Evolutionary conservation across 768 basidiomycete genomes (phyloP), one percentile per base, ranked within the genome.

Genomic region (Pisolithus albus): DNA sequence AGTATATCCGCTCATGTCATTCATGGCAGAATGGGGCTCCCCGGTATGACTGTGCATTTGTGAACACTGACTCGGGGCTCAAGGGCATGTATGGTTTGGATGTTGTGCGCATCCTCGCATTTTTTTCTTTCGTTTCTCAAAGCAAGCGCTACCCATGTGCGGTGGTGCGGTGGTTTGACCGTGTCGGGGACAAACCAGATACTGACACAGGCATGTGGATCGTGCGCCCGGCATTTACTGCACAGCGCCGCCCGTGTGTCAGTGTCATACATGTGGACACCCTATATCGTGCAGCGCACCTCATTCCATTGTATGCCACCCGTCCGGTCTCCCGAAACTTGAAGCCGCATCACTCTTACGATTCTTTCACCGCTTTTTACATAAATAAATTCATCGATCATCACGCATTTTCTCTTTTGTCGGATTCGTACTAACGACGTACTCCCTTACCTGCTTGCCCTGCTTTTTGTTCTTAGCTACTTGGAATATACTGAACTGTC

Each of bases 151-250:
- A 63, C 52, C 59, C 63, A 16, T 67, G 61, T 49, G 64, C 64
- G 4, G 52, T 67, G 0, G 55, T 67, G 4, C 50, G 61, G 5
- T 67, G 65, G 63, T 64, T 62, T 46, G 56, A 56, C n/a, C 47
- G 32, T 10, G 45, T 55, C 7, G 60, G 58, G 1, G 18, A 54
- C 2, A 40, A 36, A 1, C 61, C 56, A 3, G 61, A 64, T 42
- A 3, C 46, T 3, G 47, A 54, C 8, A 63, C 61, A 0, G 61
- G 63, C 1, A 59, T 66, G 60, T 66, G 64, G 65, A 57, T 62
- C 2, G 59, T 65, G 23, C 8, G 19, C 40, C 40, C 8, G 19
- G 23, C 40, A 11, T 21, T 23, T 23, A 41, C 40, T 23, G 21
- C 21, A 23, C 21, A 23, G 21, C 21, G 21, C 21, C 21, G 21